Evolutionary conservation across 495 filamentous ascomycete species (phyloP).

Genomic region (Bacidia rubella): DNA sequence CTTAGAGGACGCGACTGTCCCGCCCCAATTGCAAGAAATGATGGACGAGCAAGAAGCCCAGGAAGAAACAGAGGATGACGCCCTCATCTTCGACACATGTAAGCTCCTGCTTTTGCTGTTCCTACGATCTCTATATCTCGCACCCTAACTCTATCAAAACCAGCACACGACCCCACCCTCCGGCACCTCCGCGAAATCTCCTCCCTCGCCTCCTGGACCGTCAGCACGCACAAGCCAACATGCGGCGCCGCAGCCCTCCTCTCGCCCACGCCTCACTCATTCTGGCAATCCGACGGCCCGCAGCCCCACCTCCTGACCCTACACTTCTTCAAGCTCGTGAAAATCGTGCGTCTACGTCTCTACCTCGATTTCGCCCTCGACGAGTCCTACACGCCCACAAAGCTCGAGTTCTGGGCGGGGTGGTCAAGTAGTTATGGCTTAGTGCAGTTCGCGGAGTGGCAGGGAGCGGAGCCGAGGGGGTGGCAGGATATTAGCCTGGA

Average conservation of each 20-base stretch:
- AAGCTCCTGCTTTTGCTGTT: background rate
- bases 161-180: slow-evolving; percentile 14
- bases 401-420: slow-evolving; percentile 73
- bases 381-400: slow-evolving; percentile 94
- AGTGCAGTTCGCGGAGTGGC: slow-evolving; percentile 65
- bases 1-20: background rate
- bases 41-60: slow-evolving; percentile 7
- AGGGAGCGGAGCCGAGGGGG: slow-evolving; percentile 62
- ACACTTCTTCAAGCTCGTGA: slow-evolving; percentile 88
- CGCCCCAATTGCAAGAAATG: slow-evolving; percentile 11
- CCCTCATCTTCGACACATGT: slow-evolving; percentile 14
- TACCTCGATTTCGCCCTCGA: slow-evolving; percentile 84
- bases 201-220: slow-evolving; percentile 85
- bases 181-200: slow-evolving; percentile 69
- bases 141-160: background rate
- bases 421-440: slow-evolving; percentile 71
- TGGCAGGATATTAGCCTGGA: slow-evolving; percentile 78
- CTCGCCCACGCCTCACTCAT: slow-evolving; percentile 60
- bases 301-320: slow-evolving; percentile 90
- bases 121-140: background rate
- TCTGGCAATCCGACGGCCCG: slow-evolving; percentile 96
- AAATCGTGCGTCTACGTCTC: slow-evolving; percentile 67
- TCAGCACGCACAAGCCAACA: slow-evolving; percentile 81
- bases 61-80: slow-evolving; percentile 9
- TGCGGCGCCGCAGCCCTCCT: slow-evolving; percentile 78